phyloP scores from a whole-genome alignment of 768 basidiomycete species.

The Inosperma sp. region DNA sequence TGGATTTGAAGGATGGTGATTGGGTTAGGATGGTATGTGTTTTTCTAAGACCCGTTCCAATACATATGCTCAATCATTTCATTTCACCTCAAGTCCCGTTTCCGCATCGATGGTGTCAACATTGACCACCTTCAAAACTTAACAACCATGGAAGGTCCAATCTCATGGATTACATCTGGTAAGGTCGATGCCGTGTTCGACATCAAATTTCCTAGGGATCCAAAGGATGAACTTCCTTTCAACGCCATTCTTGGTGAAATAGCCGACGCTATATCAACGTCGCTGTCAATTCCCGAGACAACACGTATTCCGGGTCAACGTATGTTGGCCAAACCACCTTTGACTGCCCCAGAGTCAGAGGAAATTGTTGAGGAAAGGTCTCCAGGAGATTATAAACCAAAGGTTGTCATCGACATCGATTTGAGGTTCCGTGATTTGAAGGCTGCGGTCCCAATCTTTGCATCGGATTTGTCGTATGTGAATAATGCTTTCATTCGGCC shows the following conservation, averaged over 20 bases:
- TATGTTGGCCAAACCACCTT: slow-evolving; percentile 79
- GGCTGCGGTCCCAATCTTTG: slow-evolving; percentile 90
- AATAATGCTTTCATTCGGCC: slow-evolving; percentile 91
- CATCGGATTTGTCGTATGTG: slow-evolving; percentile 81
- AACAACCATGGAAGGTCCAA: slow-evolving; percentile 77
- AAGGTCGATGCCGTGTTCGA: slow-evolving; percentile 96
- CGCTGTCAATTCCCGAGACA: slow-evolving; percentile 41
- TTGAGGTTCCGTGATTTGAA: slow-evolving; percentile 92
- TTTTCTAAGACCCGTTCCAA: neutral
- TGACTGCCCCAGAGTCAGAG: slow-evolving; percentile 61
- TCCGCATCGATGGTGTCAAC: slow-evolving; percentile 94
- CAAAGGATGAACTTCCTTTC: slow-evolving; percentile 60
- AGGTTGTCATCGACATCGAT: slow-evolving; percentile 85
- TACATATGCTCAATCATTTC: neutral
- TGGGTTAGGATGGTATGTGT: slow-evolving; percentile 82
- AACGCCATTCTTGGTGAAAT: slow-evolving; percentile 86
- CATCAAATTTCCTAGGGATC: slow-evolving; percentile 91
- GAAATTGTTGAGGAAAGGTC: slow-evolving; percentile 28
- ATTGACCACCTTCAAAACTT: slow-evolving; percentile 92
- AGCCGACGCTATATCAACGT: slow-evolving; percentile 79
- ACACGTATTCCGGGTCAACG: slow-evolving; percentile 80
- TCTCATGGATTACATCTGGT: slow-evolving; percentile 97
- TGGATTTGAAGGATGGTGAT: slow-evolving; percentile 74
- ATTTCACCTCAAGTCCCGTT: slow-evolving; percentile 71
- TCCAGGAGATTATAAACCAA: slow-evolving; percentile 37